Percentiles rank a stretch among this genome's conserved stretches.
phyloP scores from a whole-genome alignment of 2,329 filamentous ascomycete species.

The Exophiala sp. region DNA sequence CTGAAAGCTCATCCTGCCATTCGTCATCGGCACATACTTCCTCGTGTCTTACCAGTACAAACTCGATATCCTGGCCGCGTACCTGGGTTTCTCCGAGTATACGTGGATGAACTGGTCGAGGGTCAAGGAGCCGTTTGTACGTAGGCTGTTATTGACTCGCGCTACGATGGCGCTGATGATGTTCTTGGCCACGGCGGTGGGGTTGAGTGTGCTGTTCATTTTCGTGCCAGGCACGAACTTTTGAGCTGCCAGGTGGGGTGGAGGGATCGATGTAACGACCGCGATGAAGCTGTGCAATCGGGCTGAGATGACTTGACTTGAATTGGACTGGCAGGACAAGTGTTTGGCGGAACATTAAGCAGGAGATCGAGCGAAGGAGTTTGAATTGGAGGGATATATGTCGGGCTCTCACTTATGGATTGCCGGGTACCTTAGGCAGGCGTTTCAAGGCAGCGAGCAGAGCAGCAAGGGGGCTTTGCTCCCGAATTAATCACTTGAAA shows the following conservation, averaged over 20 bases:
- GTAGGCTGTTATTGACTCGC: constrained; percentile 77
- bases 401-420: not conserved
- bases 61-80: constrained; percentile 83
- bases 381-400: not conserved
- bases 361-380: not conserved
- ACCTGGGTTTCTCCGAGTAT: constrained; percentile 91
- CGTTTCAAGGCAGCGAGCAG: no score
- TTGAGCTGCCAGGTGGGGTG: constrained; percentile 19
- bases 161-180: constrained; percentile 75
- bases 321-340: not conserved
- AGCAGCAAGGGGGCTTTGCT: no score
- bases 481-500: no score
- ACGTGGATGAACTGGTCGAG: constrained; percentile 88
- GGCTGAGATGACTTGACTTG: no score
- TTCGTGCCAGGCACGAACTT: constrained; percentile 76
- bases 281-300: not conserved
- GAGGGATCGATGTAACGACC: not conserved
- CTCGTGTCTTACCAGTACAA: constrained; percentile 92
- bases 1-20: constrained; percentile 73
- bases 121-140: constrained; percentile 87
- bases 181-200: constrained; percentile 72
- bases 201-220: constrained; percentile 85
- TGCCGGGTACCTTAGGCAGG: no score
- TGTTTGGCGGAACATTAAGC: not conserved
- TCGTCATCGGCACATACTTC: constrained; percentile 85